Base-by-base conservation (phyloP, 106 monocot genomes). In the Dendrobium huoshanense region DNA sequence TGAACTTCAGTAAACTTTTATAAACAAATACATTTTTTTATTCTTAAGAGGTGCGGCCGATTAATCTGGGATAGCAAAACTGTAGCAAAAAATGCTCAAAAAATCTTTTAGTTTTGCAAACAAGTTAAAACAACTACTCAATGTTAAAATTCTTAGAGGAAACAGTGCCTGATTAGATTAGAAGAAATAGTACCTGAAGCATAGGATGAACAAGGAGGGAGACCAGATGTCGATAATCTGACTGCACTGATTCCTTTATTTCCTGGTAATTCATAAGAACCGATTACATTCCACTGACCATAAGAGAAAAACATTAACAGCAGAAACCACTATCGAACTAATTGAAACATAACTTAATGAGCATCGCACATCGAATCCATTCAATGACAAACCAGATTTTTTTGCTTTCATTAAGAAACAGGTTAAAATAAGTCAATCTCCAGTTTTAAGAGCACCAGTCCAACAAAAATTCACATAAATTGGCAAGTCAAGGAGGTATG, bases 151-250 rank as follows among this genome's bases (percentile, higher is more conserved):
- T 61, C 61, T 61, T n/a, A 22, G 61, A 61, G 61, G 22, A 61
- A 51, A 51, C 13, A 51, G 51, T 51, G 13, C 15, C 15, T 51
- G 51, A 51, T 13, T 51, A 51, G 10, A 51, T 11, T 51, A 51
- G 4, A 61, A 5, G 1, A n/a, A 67, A 48, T 7, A 20, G 16
- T 84, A 97, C 96, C 94, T 97, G 96, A 74, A 92, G 84, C 96
- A 97, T 97, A 18, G 92, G 94, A 80, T 97, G 90, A 43, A 97
- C 90, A 77, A 97, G 90, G 55, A 90, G 96, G 81, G 94, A 97
- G 44, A 97, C 86, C 72, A 90, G 90, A 85, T 97, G 96, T 73
- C 96, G 82, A 41, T 81, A 87, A 82, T 97, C 96, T 61, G 94
- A 88, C 61, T 87, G 90, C 72, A 85, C 90, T 43, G 91, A 88